Percentiles rank a stretch among this genome's conserved stretches.
Conservation (phyloP, 306 rosid species). For the Urtica urens region DNA sequence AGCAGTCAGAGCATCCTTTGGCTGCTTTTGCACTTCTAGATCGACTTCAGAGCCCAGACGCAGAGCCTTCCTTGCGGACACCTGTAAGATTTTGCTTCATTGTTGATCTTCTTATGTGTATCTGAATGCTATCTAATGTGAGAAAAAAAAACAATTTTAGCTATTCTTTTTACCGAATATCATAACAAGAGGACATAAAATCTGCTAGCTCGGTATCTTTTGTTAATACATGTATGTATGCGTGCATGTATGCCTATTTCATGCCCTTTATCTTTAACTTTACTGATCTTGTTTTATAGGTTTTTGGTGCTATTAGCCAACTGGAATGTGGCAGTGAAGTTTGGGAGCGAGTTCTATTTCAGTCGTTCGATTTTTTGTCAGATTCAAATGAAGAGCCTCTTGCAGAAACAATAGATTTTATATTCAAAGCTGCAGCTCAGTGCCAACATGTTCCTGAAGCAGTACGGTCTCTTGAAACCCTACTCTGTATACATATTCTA, state of each 20-base stretch:
- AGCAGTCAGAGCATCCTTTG: constrained; percentile 86
- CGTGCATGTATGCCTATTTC: neutral
- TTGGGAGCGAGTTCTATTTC: constrained; percentile 81
- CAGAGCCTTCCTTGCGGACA: constrained; percentile 69
- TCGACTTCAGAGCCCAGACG: constrained; percentile 82
- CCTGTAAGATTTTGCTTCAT: constrained; percentile 56
- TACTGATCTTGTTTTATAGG: constrained; percentile 34
- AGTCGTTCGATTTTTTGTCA: constrained; percentile 68
- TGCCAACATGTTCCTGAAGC: constrained; percentile 98
- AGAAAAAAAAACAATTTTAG: too few relatives aligned
- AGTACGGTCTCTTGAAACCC: constrained; percentile 40
- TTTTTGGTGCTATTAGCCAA: constrained; percentile 81
- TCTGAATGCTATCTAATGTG: too few relatives aligned
- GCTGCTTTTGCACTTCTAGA: constrained; percentile 92
- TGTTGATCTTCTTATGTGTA: neutral
- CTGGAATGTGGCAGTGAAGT: constrained; percentile 91
- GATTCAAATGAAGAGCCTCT: constrained; percentile 88
- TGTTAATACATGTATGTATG: too few relatives aligned
- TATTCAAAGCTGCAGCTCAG: constrained; percentile 91
- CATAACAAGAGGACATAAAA: too few relatives aligned
- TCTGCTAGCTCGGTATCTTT: too few relatives aligned
- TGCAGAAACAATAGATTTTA: constrained; percentile 66
- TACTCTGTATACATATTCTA: constrained; percentile 5
- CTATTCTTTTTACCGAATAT: too few relatives aligned
- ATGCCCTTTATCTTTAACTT: constrained; percentile 16